phyloP scores from a whole-genome alignment of 176 grass and related monocot genomes.

The Carex cristatella region DNA sequence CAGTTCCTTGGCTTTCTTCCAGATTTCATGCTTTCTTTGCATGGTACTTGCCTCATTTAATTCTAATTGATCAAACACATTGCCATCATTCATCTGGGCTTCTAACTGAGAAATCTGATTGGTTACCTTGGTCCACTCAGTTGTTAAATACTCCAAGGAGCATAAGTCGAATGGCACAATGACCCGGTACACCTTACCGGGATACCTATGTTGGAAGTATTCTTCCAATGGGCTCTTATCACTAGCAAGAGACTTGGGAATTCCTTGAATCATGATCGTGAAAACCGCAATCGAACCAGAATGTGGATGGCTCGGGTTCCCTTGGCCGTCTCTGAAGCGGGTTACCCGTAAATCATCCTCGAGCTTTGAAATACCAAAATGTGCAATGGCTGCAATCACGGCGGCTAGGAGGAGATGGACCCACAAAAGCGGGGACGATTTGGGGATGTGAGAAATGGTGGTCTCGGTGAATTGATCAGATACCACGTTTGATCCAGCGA shows the following conservation, averaged over 20 bases:
- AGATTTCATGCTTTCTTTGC: conserved; percentile 35
- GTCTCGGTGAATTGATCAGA: conserved; percentile 81
- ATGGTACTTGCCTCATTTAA: neutral
- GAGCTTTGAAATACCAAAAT: conserved; percentile 72
- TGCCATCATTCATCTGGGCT: conserved; percentile 53
- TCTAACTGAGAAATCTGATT: conserved; percentile 88
- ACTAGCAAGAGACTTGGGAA: conserved; percentile 66
- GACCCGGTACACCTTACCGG: conserved; percentile 79
- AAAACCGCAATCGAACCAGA: conserved; percentile 81
- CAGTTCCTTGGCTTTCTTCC: conserved; percentile 51
- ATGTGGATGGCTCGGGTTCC: conserved; percentile 87
- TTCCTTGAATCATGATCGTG: conserved; percentile 93
- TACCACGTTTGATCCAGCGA: conserved; percentile 57
- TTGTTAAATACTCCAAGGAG: conserved; percentile 58
- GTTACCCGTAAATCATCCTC: conserved; percentile 91
- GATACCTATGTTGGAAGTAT: conserved; percentile 91
- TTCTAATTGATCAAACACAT: conserved; percentile 42
- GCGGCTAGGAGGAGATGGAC: conserved; percentile 72
- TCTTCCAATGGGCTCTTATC: conserved; percentile 73
- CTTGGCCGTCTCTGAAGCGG: conserved; percentile 84
- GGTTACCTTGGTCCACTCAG: conserved; percentile 57
- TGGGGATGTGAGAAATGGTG: conserved; percentile 84
- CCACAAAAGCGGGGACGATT: conserved; percentile 70
- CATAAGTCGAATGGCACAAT: conserved; percentile 82
- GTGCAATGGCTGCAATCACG: conserved; percentile 58